Evolutionary conservation across 2,329 filamentous ascomycete genomes (phyloP).

Genomic region (Reticulascus tulasneorum): DNA sequence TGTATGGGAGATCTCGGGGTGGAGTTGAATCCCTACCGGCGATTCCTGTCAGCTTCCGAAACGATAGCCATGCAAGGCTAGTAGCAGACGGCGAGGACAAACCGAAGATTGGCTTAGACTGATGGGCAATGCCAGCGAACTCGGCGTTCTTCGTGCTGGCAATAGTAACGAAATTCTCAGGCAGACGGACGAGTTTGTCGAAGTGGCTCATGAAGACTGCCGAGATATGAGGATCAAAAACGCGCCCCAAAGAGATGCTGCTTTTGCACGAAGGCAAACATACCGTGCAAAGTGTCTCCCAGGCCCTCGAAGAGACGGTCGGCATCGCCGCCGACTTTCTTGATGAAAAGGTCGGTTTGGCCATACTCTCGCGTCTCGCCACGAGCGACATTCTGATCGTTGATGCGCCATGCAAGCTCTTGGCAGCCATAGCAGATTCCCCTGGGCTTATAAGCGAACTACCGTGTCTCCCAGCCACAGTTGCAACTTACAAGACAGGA

Average conservation of each 20-base stretch:
- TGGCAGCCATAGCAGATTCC: conserved; percentile 56
- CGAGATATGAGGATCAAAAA: conserved; percentile 2
- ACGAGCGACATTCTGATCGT: conserved; percentile 36
- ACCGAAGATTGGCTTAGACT: conserved; percentile 66
- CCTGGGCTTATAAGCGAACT: conserved; percentile 1
- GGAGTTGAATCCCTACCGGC: conserved; percentile 68
- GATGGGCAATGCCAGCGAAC: conserved; percentile 75
- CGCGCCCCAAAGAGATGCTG: no score
- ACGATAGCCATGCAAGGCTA: background rate
- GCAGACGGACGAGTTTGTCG: conserved; percentile 76
- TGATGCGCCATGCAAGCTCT: conserved; percentile 64
- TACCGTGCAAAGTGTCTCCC: conserved; percentile 58
- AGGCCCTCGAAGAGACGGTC: conserved; percentile 77
- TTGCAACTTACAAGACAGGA: conserved; percentile 37
- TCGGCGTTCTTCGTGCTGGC: conserved; percentile 72
- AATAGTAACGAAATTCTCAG: conserved; percentile 68
- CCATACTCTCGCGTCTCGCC: conserved; percentile 16
- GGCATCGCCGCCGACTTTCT: conserved; percentile 57
- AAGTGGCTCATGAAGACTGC: conserved; percentile 80
- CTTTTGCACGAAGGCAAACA: background rate
- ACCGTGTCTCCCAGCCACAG: background rate
- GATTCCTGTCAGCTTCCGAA: conserved; percentile 3
- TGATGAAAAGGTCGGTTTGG: conserved; percentile 50
- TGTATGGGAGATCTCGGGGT: conserved; percentile 79
- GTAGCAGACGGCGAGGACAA: conserved; percentile 7